Conservation (phyloP, 176 grass and related monocot species). For the Themeda triandra region DNA sequence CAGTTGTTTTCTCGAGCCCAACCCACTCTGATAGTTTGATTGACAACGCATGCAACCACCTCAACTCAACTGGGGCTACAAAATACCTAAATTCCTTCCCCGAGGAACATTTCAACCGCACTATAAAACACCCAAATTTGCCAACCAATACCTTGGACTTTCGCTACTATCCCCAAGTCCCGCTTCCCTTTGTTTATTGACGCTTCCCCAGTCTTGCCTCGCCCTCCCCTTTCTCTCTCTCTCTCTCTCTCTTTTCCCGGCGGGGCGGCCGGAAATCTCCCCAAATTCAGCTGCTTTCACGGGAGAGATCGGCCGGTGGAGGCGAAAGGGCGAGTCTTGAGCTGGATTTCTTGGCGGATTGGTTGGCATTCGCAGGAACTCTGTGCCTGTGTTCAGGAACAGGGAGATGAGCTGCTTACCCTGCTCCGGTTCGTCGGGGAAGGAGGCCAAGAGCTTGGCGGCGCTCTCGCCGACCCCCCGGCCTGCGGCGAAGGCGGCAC, state of each 20-base stretch:
- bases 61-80: background rate
- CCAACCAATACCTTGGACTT: conserved; percentile 1
- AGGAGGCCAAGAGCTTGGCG: conserved; percentile 40
- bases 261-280: conserved; percentile 1
- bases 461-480: conserved; percentile 44
- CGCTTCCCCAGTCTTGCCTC: conserved; percentile 21
- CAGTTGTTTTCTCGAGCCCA: background rate
- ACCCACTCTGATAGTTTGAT: background rate
- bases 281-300: conserved; percentile 24
- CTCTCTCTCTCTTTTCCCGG: background rate
- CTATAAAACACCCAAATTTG: conserved; percentile 35
- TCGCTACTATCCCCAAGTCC: background rate
- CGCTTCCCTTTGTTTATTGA: conserved; percentile 32
- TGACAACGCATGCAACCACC: conserved; percentile 26
- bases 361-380: conserved; percentile 23
- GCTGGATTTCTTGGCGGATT: conserved; percentile 17
- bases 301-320: background rate
- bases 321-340: conserved; percentile 5
- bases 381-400: background rate
- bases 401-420: conserved; percentile 68
- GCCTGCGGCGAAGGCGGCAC: conserved; percentile 13
- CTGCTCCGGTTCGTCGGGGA: conserved; percentile 59
- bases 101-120: conserved; percentile 32
- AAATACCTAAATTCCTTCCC: background rate
- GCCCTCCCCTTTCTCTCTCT: background rate